phyloP scores from a whole-genome alignment of 352 stramenopile genomes.

The Phytophthora idaei region DNA sequence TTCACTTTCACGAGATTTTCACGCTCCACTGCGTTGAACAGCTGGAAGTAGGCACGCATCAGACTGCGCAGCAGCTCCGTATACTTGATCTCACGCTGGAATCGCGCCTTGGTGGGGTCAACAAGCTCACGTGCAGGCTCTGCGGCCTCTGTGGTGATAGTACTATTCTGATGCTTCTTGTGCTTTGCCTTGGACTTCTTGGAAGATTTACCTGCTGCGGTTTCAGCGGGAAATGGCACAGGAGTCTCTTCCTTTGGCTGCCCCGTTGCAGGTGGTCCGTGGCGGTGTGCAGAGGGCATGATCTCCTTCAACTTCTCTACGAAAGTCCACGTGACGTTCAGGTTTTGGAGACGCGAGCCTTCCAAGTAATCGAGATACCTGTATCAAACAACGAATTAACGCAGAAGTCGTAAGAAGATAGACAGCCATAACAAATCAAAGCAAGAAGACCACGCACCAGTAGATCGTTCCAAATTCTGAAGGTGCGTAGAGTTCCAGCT shows the following conservation, averaged over 20 bases:
- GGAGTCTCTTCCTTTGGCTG: slow-evolving; percentile 20
- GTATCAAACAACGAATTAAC: neutral
- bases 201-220: slow-evolving; percentile 24
- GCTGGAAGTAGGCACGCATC: slow-evolving; percentile 84
- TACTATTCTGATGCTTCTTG: slow-evolving; percentile 42
- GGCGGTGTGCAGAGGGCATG: slow-evolving; percentile 33
- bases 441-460: slow-evolving; percentile 48
- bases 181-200: slow-evolving; percentile 50
- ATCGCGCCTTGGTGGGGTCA: slow-evolving; percentile 63
- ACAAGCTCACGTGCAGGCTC: slow-evolving; percentile 24
- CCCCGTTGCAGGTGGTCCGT: slow-evolving; percentile 10
- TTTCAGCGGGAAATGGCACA: slow-evolving; percentile 8
- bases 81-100: slow-evolving; percentile 78
- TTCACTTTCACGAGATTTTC: slow-evolving; percentile 61
- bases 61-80: slow-evolving; percentile 75
- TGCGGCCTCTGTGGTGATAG: neutral
- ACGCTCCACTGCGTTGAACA: slow-evolving; percentile 74
- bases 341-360: slow-evolving; percentile 82
- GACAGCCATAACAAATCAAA: neutral
- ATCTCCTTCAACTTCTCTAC: slow-evolving; percentile 84
- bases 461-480: slow-evolving; percentile 78
- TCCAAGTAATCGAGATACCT: slow-evolving; percentile 89
- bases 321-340: slow-evolving; percentile 82
- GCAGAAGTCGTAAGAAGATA: slow-evolving; percentile 10
- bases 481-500: slow-evolving; percentile 79